Conservation (phyloP, 2,329 filamentous ascomycete species). For the Sporothrix variecibatus region DNA sequence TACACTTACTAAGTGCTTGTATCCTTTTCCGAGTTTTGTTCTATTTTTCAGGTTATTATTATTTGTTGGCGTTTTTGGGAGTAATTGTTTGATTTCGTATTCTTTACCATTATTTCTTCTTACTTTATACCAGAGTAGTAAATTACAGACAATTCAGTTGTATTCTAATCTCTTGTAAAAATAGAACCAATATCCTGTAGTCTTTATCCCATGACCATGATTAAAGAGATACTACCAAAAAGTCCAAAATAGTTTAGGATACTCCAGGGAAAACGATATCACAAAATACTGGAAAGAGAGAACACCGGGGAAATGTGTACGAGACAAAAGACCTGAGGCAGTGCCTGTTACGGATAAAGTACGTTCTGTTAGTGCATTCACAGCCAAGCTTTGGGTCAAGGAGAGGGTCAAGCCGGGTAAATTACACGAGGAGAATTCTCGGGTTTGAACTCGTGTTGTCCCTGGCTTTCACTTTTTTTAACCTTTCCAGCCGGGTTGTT, state of each 20-base stretch:
- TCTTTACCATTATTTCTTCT: neutral
- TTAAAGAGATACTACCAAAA: no score
- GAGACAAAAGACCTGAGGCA: neutral
- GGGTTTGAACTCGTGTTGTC: neutral
- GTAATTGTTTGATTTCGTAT: neutral
- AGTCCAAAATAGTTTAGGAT: no score
- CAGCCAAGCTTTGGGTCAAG: neutral
- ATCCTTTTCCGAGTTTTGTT: neutral
- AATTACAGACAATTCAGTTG: no score
- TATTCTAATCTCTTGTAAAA: no score
- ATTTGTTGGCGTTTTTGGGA: neutral
- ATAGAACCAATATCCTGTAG: no score
- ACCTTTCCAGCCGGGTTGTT: neutral
- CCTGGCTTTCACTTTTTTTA: neutral
- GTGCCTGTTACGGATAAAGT: slow-evolving; percentile 16
- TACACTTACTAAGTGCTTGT: slow-evolving; percentile 14
- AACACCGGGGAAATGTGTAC: neutral
- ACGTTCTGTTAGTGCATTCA: neutral
- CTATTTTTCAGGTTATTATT: neutral
- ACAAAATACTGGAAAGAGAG: neutral
- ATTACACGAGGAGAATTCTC: neutral
- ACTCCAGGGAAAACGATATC: neutral
- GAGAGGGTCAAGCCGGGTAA: neutral
- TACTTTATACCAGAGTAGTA: neutral
- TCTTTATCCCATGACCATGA: no score